phyloP scores from a whole-genome alignment of 768 basidiomycete species.

The Calocybe gangraenosa region DNA sequence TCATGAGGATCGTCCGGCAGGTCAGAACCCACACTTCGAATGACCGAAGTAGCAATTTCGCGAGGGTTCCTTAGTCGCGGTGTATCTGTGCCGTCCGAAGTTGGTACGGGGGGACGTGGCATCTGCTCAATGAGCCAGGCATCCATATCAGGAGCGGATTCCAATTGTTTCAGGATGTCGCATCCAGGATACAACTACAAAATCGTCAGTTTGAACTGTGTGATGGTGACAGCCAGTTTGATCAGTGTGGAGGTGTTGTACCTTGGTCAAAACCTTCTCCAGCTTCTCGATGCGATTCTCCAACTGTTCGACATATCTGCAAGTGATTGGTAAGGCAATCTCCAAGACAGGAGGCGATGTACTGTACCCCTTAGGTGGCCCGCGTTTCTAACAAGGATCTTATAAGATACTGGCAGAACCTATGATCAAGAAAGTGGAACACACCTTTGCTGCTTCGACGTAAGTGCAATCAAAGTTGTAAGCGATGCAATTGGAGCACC shows the following conservation, averaged over 20 bases:
- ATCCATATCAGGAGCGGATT: slow-evolving; percentile 18
- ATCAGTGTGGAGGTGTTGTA: slow-evolving; percentile 9
- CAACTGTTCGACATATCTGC: slow-evolving; percentile 55
- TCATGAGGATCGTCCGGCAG: slow-evolving; percentile 23
- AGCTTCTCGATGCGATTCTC: slow-evolving; percentile 59
- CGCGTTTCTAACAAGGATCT: slow-evolving; percentile 39
- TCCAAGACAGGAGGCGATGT: neutral
- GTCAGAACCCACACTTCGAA: slow-evolving; percentile 24
- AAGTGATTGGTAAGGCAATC: neutral
- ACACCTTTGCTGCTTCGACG: slow-evolving; percentile 63
- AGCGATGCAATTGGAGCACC: slow-evolving; percentile 65
- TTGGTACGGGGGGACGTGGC: neutral
- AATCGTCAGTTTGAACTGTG: neutral
- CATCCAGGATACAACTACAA: slow-evolving; percentile 61
- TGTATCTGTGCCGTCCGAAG: neutral
- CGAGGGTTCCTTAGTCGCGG: slow-evolving; percentile 7
- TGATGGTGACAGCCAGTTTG: neutral
- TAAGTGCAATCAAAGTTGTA: slow-evolving; percentile 67
- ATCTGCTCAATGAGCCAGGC: slow-evolving; percentile 6
- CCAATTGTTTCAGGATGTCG: slow-evolving; percentile 56
- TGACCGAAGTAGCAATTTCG: slow-evolving; percentile 29
- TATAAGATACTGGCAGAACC: too few relatives aligned
- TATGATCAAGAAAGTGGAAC: slow-evolving; percentile 13
- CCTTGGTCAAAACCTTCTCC: slow-evolving; percentile 49
- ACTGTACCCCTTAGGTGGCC: slow-evolving; percentile 58